Conservation (phyloP, 768 basidiomycete genomes). For the Tremella mesenterica region DNA sequence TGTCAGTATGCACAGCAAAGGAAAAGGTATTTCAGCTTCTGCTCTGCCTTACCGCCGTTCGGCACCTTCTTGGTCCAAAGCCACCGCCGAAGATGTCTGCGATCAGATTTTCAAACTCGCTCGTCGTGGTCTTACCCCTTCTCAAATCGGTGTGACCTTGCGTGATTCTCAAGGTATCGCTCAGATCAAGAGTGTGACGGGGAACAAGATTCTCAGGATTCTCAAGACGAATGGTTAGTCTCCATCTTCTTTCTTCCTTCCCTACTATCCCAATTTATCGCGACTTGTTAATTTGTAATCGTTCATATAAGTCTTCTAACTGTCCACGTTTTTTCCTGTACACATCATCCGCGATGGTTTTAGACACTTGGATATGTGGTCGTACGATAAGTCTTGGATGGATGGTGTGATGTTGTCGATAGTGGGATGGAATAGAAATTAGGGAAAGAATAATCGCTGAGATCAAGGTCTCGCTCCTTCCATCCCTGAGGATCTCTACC, state of each 20-base stretch:
- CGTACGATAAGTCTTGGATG: not conserved
- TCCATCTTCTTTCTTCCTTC: not conserved
- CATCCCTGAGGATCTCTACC: constrained; percentile 99
- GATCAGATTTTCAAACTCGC: constrained; percentile 97
- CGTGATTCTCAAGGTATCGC: constrained; percentile 97
- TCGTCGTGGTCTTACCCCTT: constrained; percentile 93
- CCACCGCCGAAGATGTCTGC: constrained; percentile 84
- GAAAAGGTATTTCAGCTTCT: constrained; percentile 99
- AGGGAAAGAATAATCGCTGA: not conserved
- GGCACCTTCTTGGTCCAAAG: constrained; percentile 94
- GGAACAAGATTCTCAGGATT: constrained; percentile 98
- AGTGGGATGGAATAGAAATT: not conserved
- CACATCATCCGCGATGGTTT: not conserved
- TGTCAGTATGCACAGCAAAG: constrained; percentile 95
- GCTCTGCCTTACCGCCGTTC: constrained; percentile 94
- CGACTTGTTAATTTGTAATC: no score
- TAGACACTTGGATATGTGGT: not conserved
- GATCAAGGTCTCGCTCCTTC: constrained; percentile 78
- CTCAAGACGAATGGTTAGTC: constrained; percentile 81
- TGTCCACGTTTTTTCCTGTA: no score
- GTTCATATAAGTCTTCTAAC: no score
- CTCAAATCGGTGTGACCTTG: constrained; percentile 95
- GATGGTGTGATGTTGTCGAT: not conserved
- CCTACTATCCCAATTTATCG: no score
- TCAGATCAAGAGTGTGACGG: constrained; percentile 95